Base-by-base conservation (phyloP, 352 stramenopile genomes). In the Pythium periplocum region DNA sequence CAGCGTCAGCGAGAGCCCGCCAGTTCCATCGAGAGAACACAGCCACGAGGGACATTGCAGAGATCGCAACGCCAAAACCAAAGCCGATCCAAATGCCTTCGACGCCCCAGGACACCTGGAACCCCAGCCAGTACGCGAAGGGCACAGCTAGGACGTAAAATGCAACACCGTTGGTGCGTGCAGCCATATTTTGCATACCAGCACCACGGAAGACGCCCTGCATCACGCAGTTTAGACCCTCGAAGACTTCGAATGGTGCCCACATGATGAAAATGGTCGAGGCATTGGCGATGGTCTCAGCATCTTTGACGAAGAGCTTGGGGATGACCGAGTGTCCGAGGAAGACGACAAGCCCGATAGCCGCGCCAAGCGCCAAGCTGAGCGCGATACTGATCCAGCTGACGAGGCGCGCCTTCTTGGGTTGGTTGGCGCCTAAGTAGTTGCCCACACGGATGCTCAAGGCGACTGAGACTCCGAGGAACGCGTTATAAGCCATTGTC, bases 21-120 rank as follows among this genome's bases (percentile, higher is more conserved):
- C 76, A 87, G 60, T 83, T 61, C 48, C 64, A 77, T 50, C 49
- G 53, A n/a, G 64, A 59, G 6, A 79, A 63, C 32, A 78, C 55
- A 6, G 48, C 47, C n/a, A 62, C 55, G 38, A 68, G 55, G 32
- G 68, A 57, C 44, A 53, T 53, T 6, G 69, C 60, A 37, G 67
- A 75, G 7, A 68, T 34, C 37, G 53, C 63, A 26, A 42, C 12
- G 38, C 77, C 79, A 7, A 67, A 40, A 32, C 75, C 83, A 45
- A 94, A 91, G 39, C 86, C 82, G 9, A 87, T 50, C 86, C 86
- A 95, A 41, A 95, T 60, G 2, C 86, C 86, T 48, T 86, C 80
- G 39, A 91, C 60, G 39, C 66, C 62, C 42, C 66, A 73, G 0
- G 53, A 30, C 30, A 67, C 71, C 6, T 57, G 45, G 48, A 94